Conservation (phyloP, 129 eudicot species). For the Arctium minus region DNA sequence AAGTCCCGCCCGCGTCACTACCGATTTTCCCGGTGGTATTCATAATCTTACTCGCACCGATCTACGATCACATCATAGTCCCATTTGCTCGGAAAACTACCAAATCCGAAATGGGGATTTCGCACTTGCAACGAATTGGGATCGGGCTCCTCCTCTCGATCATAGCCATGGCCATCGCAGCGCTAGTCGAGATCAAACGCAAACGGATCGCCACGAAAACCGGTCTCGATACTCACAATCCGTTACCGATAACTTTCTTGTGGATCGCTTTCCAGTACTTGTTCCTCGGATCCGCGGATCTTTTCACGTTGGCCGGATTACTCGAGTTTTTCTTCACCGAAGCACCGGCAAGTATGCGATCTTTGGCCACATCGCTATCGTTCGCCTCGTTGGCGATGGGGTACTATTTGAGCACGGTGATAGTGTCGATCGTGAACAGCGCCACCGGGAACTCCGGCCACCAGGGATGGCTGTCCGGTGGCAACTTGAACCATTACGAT, state of each 20-base stretch:
- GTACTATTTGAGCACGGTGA: constrained; percentile 68
- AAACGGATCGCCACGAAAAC: constrained; percentile 44
- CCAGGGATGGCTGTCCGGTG: constrained; percentile 66
- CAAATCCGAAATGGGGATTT: constrained; percentile 62
- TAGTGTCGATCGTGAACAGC: constrained; percentile 70
- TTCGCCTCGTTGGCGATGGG: constrained; percentile 84
- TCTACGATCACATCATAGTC: constrained; percentile 74
- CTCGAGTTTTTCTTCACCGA: constrained; percentile 91
- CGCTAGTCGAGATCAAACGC: constrained; percentile 71
- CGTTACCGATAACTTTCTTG: constrained; percentile 66
- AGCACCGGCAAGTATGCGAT: constrained; percentile 76
- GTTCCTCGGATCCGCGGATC: constrained; percentile 86
- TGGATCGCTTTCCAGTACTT: constrained; percentile 88
- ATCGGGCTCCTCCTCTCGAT: constrained; percentile 65
- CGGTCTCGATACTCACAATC: constrained; percentile 39
- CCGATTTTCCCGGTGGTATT: constrained; percentile 76
- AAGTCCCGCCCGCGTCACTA: constrained; percentile 88
- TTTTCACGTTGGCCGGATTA: constrained; percentile 75
- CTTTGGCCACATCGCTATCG: constrained; percentile 72
- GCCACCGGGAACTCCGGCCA: constrained; percentile 44
- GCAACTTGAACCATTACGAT: constrained; percentile 56
- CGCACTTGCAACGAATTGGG: constrained; percentile 75
- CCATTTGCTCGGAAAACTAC: constrained; percentile 60
- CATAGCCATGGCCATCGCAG: constrained; percentile 72
- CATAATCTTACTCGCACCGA: constrained; percentile 75